Evolutionary conservation across 768 basidiomycete genomes (phyloP).

Genomic region (Hemileccinum impolitum): DNA sequence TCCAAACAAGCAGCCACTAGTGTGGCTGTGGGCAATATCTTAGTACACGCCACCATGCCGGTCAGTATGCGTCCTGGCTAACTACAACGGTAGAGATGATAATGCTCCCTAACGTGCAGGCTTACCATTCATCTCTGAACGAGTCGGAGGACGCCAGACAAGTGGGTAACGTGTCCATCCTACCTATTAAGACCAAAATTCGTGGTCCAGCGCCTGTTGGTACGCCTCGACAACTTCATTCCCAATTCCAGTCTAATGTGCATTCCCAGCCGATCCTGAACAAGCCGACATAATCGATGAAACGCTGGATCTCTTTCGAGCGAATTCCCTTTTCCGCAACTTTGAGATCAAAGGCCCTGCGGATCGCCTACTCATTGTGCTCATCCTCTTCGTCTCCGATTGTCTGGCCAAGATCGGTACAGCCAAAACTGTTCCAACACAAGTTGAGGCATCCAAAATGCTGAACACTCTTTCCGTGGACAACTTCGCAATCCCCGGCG

Average conservation of each 20-base stretch:
- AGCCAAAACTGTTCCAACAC: conserved; percentile 61
- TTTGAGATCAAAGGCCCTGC: conserved; percentile 99
- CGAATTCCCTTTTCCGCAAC: conserved; percentile 98
- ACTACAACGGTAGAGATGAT: conserved; percentile 1
- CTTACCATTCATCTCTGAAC: conserved; percentile 94
- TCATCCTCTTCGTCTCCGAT: conserved; percentile 97
- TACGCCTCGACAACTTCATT: conserved; percentile 30
- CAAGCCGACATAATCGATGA: conserved; percentile 92
- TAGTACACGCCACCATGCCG: conserved; percentile 41
- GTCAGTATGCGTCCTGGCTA: conserved; percentile 36
- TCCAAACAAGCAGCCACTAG: neutral
- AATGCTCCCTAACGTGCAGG: conserved; percentile 44
- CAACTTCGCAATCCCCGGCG: conserved; percentile 90
- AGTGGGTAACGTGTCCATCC: conserved; percentile 85
- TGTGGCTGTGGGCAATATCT: conserved; percentile 29
- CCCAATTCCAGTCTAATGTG: conserved; percentile 11
- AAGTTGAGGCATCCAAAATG: conserved; percentile 82
- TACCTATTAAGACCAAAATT: conserved; percentile 89
- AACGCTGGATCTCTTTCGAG: conserved; percentile 93
- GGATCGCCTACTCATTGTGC: conserved; percentile 92
- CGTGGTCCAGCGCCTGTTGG: conserved; percentile 89
- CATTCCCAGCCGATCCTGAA: conserved; percentile 64
- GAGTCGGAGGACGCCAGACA: conserved; percentile 76
- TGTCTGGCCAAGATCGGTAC: conserved; percentile 88
- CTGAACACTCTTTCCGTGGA: conserved; percentile 94